phyloP scores from a whole-genome alignment of 768 basidiomycete genomes.

The Lactifluus rugatus region DNA sequence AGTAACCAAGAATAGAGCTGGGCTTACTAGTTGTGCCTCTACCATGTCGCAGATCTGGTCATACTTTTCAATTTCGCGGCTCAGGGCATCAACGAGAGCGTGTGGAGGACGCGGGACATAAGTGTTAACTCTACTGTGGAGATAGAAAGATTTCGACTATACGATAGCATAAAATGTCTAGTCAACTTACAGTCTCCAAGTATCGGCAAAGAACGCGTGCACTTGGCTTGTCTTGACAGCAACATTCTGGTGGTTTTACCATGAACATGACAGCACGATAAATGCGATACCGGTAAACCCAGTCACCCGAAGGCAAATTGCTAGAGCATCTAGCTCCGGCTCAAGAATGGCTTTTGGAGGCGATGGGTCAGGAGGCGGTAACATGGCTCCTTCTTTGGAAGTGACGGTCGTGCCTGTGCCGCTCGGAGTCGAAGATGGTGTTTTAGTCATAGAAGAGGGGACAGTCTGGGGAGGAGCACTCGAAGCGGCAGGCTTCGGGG shows the following conservation, averaged over 20 bases:
- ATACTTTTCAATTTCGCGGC: constrained; percentile 67
- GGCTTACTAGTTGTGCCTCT: constrained; percentile 57
- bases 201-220: constrained; percentile 58
- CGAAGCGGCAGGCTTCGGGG: constrained; percentile 1
- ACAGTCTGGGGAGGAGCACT: constrained; percentile 19
- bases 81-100: constrained; percentile 53
- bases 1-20: neutral
- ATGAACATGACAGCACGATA: neutral
- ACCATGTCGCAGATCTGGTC: constrained; percentile 73
- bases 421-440: neutral
- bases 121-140: constrained; percentile 44
- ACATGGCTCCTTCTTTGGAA: constrained; percentile 34
- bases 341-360: constrained; percentile 39
- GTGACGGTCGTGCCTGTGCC: neutral
- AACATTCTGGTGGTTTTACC: neutral
- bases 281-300: neutral
- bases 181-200: constrained; percentile 49
- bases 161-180: neutral
- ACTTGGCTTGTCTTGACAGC: constrained; percentile 54
- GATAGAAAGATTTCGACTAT: neutral
- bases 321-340: constrained; percentile 53
- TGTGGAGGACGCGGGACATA: constrained; percentile 54
- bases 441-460: constrained; percentile 21
- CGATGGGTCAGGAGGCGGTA: constrained; percentile 42
- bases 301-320: constrained; percentile 47